Base-by-base conservation (phyloP, 352 stramenopile genomes). In the Globisporangium spiculum region DNA sequence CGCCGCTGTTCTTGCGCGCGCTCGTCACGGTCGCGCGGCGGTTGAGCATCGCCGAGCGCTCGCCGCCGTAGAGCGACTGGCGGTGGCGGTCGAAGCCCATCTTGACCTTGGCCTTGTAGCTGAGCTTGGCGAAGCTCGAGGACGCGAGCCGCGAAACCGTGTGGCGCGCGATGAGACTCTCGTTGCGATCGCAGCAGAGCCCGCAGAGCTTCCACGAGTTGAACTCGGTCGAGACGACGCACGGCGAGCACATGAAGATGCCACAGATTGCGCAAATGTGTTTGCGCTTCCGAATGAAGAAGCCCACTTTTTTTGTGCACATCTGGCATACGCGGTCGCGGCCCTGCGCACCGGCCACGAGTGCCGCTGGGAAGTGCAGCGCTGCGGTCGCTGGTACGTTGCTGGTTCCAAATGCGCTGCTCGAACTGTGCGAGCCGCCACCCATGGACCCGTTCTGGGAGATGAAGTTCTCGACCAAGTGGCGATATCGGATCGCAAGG, bases 241-340 rank as follows among this genome's bases (percentile, higher is more conserved):
- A 92, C 44, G 77, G 78, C 22, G 77, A 78, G 63, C 83, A 90
- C 32, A 92, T 71, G 38, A 84, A 86, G 62, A 88, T 77, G 27
- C 79, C 80, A 60, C 83, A 92, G 36, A 92, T 73, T 46, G 79
- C 81, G 60, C 83, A 92, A 55, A 87, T 54, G 61, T 90, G 80
- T 0, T 83, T 79, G 62, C 86, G 86, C 71, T 86, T 89, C 44
- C 75, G 76, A 20, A 69, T 77, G 66, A 92, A 85, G 67, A 90
- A 72, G 6, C 83, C 77, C 2, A 92, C 75, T 34, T 77, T 75
- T 52, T 80, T 83, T 24, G 86, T 79, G 66, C 83, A 92, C 7
- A 84, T 82, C 57, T 92, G 83, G 48, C 83, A 92, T 57, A 87
- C 80, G 62, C 77, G 80, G 53, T 86, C 76, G 14, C 77, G 76